phyloP scores from a whole-genome alignment of 2,329 filamentous ascomycete genomes.

The Phyllosticta citrichinensis region DNA sequence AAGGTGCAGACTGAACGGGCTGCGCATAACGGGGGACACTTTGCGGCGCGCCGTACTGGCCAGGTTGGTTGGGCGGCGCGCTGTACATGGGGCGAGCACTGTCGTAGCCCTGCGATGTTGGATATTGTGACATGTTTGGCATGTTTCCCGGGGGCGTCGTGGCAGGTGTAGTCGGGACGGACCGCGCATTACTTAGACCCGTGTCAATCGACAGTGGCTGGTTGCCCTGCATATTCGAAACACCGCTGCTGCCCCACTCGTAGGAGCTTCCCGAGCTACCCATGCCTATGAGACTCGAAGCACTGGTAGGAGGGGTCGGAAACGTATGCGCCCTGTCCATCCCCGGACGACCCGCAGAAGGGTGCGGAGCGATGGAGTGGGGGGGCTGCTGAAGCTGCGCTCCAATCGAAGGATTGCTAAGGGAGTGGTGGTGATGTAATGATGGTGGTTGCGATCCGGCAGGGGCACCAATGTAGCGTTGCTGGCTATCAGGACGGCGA shows the following conservation, averaged over 20 bases:
- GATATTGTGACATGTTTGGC: constrained; percentile 72
- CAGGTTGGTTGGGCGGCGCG: constrained; percentile 53
- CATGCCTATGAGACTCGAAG: constrained; percentile 76
- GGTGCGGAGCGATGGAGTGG: constrained; percentile 52
- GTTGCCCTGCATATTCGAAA: constrained; percentile 42
- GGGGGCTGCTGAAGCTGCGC: constrained; percentile 56
- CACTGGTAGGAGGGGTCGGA: constrained; percentile 84
- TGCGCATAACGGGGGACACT: constrained; percentile 56
- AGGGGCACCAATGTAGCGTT: constrained; percentile 49
- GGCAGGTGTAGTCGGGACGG: constrained; percentile 82
- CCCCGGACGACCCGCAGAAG: constrained; percentile 53
- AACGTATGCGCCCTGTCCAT: constrained; percentile 86
- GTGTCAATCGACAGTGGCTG: constrained; percentile 77
- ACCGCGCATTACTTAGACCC: constrained; percentile 65
- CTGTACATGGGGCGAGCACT: constrained; percentile 70
- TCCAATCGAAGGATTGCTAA: constrained; percentile 48
- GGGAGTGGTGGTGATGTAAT: constrained; percentile 60
- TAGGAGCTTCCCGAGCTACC: constrained; percentile 63
- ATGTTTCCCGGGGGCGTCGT: constrained; percentile 78
- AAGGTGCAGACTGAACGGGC: constrained; percentile 44
- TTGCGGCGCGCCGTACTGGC: constrained; percentile 56
- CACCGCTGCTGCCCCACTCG: constrained; percentile 55
- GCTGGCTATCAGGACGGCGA: constrained; percentile 48
- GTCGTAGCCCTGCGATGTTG: constrained; percentile 63
- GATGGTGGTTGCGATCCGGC: constrained; percentile 54